Evolutionary conservation across 805 yeast species (phyloP).

Genomic region (Kuraishia capsulata): DNA sequence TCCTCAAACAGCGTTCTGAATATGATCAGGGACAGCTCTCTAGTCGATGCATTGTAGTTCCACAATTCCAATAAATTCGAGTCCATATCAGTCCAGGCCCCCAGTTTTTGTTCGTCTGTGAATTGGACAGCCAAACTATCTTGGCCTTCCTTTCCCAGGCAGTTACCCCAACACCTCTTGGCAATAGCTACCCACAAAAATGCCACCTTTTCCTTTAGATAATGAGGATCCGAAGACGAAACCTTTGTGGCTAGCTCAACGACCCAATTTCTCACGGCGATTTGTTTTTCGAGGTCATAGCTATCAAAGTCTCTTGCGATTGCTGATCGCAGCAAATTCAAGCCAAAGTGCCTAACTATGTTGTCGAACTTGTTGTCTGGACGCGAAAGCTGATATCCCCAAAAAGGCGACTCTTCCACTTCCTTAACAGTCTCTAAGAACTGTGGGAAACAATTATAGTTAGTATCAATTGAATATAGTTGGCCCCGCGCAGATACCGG

Average conservation of each 20-base stretch:
- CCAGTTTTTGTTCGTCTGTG: constrained; percentile 38
- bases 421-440: constrained; percentile 71
- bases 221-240: constrained; percentile 70
- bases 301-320: constrained; percentile 49
- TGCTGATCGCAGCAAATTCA: constrained; percentile 69
- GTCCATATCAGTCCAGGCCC: constrained; percentile 89
- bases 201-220: constrained; percentile 81
- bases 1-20: constrained; percentile 89
- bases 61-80: constrained; percentile 64
- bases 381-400: constrained; percentile 84
- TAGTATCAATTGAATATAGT: background rate
- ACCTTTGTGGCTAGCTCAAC: constrained; percentile 64
- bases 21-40: constrained; percentile 72
- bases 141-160: constrained; percentile 21
- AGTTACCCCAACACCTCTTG: constrained; percentile 84
- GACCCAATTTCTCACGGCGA: constrained; percentile 77
- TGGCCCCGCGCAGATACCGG: constrained; percentile 5
- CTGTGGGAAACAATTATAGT: constrained; percentile 10
- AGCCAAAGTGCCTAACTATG: constrained; percentile 84
- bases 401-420: constrained; percentile 77
- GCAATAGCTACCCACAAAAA: constrained; percentile 87
- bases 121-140: constrained; percentile 10
- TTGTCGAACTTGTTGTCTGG: constrained; percentile 51
- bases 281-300: constrained; percentile 43
- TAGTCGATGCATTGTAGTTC: constrained; percentile 50